These are phyloP conservation scores for Gossypium arboreum DNA, from an alignment of 345 rosid species.

Conservation along the genomic window DNA sequence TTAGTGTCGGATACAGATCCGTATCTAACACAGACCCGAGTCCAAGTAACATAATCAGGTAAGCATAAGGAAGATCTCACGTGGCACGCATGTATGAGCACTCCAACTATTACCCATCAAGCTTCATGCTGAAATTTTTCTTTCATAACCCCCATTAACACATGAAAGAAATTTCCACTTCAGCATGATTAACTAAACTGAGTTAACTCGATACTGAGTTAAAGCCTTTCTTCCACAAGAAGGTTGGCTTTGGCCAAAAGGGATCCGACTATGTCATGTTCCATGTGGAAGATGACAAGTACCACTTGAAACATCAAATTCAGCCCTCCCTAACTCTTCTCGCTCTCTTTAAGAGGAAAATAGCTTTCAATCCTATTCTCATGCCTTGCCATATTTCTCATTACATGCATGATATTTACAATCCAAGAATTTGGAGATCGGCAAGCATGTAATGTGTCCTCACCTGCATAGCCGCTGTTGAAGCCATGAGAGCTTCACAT, in stretches of 20 bases:
- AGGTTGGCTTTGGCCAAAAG: neutral
- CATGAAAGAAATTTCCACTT: neutral
- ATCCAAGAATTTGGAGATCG: neutral
- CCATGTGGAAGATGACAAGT: neutral
- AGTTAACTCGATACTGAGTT: neutral
- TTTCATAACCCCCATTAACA: neutral
- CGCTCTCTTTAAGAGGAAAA: neutral
- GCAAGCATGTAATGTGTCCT: conserved; percentile 8
- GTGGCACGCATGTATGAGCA: neutral
- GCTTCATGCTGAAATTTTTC: neutral
- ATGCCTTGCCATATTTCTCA: neutral
- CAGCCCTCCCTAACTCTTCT: neutral
- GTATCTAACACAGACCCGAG: neutral
- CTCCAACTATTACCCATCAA: neutral
- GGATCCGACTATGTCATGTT: neutral
- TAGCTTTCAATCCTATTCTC: neutral
- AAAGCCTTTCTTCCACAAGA: neutral
- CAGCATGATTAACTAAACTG: neutral
- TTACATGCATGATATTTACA: neutral
- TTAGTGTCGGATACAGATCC: neutral
- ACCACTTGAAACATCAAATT: neutral
- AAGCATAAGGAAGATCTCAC: neutral
- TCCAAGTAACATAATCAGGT: neutral
- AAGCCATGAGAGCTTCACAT: conserved; percentile 66
- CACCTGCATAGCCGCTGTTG: conserved; percentile 74